phyloP scores from a whole-genome alignment of 2,329 filamentous ascomycete species.

The Cladosporium sp. region DNA sequence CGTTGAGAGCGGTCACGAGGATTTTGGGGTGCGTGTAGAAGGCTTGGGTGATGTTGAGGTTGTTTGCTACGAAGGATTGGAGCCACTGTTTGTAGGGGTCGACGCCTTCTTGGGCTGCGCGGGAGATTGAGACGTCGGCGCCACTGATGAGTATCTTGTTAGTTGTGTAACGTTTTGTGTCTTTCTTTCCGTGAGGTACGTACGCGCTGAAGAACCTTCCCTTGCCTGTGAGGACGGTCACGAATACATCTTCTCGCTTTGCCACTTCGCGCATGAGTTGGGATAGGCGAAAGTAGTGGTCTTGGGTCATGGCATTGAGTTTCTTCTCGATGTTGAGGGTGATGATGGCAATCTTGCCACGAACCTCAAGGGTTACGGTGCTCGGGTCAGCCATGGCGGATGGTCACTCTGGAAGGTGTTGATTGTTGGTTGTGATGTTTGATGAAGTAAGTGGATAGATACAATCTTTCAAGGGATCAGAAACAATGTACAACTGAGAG shows the following conservation, averaged over 20 bases:
- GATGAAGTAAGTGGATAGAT: too few relatives aligned
- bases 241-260: constrained; percentile 69
- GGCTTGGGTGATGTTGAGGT: constrained; percentile 81
- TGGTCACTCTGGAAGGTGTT: neutral
- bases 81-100: constrained; percentile 57
- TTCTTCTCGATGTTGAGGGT: constrained; percentile 82
- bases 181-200: constrained; percentile 25
- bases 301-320: constrained; percentile 72
- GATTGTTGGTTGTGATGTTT: neutral
- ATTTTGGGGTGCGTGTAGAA: constrained; percentile 95
- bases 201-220: constrained; percentile 86
- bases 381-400: constrained; percentile 24
- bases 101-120: constrained; percentile 33
- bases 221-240: constrained; percentile 79
- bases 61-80: constrained; percentile 70
- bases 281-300: constrained; percentile 73
- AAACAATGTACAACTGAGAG: too few relatives aligned
- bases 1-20: constrained; percentile 85
- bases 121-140: constrained; percentile 65
- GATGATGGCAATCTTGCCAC: constrained; percentile 71
- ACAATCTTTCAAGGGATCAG: too few relatives aligned
- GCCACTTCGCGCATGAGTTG: constrained; percentile 72
- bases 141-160: constrained; percentile 49
- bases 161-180: neutral
- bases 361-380: constrained; percentile 57